Base-by-base conservation (phyloP, 805 yeast species). In the Saturnispora hagleri region DNA sequence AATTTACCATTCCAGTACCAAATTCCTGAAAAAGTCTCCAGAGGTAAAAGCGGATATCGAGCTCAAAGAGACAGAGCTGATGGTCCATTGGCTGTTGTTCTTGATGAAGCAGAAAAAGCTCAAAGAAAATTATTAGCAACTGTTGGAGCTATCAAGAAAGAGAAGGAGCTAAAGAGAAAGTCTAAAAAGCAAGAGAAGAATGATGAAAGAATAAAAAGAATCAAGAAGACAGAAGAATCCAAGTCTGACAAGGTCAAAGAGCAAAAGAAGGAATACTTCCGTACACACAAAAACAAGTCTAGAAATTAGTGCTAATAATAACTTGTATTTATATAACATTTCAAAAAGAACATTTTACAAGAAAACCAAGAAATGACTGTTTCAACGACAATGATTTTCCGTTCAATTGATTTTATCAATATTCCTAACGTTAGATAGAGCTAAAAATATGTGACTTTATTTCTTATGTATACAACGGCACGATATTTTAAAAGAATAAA, bases 1-100 rank as follows among this genome's bases (percentile, higher is more conserved):
- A 81, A 81, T 36, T 74, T 93, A 57, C 99, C 99, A 38, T 93
- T 87, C 74, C 86, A 85, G 63, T 88, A 97, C 12, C 98, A 93
- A 73, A 79, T 90, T 46, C 86, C 83, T 58, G 79, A 80, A 61
- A 86, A 88, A 93, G 86, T 84, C 67, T 95, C 96, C 27, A 93
- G 86, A 68, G 82, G 78, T 73, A 84, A 85, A 69, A 75, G 79
- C 62, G 82, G 96, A 0, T 93, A 91, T 64, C 66, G 85, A 79
- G 70, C 73, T 51, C 93, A 89, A 73, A 81, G 99, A 63, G 33
- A 20, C 41, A 27, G 52, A 27, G 52, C 40, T 6, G 48, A 50
- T 27, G 52, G 52, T 15, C 52, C 48, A 36, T 44, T 50, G 48
- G 99, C 99, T 1, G 97, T 93, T 50, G 93, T 93, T 6, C 70